These are phyloP conservation scores for Wolfiporia cocos DNA, from an alignment of 1,284 basidiomycete species.

Conservation along the genomic window DNA sequence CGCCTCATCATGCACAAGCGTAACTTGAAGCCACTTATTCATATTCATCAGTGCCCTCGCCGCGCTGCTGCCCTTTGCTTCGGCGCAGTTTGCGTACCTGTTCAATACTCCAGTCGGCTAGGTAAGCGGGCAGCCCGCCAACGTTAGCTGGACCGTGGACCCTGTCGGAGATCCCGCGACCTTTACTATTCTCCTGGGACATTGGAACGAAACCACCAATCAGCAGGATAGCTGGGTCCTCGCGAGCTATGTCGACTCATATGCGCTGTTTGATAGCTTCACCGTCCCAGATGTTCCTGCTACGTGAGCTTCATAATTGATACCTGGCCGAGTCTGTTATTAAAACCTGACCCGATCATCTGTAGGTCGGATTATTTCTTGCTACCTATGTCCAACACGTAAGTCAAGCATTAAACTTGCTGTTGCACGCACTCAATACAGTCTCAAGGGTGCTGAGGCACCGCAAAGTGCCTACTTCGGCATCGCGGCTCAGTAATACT, in stretches of 20 bases:
- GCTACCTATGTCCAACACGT: neutral
- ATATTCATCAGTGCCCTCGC: neutral
- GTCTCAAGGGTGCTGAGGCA: too few relatives aligned
- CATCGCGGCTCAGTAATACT: too few relatives aligned
- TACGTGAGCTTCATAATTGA: neutral
- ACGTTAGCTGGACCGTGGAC: neutral
- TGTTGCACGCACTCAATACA: too few relatives aligned
- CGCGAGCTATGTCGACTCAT: neutral
- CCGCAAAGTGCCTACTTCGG: too few relatives aligned
- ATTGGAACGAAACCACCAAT: neutral
- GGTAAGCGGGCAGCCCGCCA: neutral
- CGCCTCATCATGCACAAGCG: too few relatives aligned
- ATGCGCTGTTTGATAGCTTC: neutral
- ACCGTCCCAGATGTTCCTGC: neutral
- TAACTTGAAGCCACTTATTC: too few relatives aligned
- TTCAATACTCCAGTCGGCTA: neutral
- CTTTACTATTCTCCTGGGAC: neutral
- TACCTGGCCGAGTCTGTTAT: too few relatives aligned
- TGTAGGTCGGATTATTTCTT: neutral
- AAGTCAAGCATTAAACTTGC: too few relatives aligned
- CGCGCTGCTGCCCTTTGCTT: neutral
- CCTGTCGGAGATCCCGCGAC: neutral
- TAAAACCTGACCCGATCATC: neutral
- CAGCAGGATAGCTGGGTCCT: neutral
- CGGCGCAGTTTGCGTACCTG: neutral